These are phyloP conservation scores for Aspergillus asperescens DNA, from an alignment of 495 filamentous ascomycete species.

Conservation along the genomic window DNA sequence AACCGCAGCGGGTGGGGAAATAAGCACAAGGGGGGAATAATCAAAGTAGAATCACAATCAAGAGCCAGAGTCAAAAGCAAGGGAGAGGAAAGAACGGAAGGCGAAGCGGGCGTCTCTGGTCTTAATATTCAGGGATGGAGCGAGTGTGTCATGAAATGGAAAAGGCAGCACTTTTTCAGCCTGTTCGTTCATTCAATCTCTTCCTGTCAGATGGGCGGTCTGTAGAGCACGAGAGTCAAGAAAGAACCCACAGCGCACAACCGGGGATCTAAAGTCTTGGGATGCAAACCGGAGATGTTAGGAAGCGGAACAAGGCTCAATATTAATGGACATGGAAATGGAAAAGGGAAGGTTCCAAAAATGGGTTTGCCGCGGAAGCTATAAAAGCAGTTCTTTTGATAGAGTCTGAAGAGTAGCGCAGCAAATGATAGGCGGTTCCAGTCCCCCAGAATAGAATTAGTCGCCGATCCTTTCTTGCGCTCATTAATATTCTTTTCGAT, in stretches of 20 bases:
- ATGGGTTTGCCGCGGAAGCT: too few species aligned
- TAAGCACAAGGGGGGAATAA: constrained; percentile 9
- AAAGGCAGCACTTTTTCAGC: constrained; percentile 5
- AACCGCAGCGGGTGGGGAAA: constrained; percentile 2
- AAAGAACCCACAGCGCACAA: not conserved
- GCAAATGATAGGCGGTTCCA: not conserved
- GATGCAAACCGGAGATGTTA: not conserved
- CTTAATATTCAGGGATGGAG: constrained; percentile 10
- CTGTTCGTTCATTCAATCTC: not conserved
- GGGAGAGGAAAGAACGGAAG: not conserved
- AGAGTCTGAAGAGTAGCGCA: not conserved
- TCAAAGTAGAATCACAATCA: not conserved
- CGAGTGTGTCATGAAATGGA: constrained; percentile 5
- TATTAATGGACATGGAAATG: not conserved
- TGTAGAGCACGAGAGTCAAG: not conserved
- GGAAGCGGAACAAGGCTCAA: not conserved
- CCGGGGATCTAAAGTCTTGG: not conserved
- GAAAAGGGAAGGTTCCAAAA: not conserved
- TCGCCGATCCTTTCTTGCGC: constrained; percentile 3
- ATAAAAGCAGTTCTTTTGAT: constrained; percentile 7
- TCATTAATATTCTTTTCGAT: not conserved
- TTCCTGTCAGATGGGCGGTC: constrained; percentile 7
- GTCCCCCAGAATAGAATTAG: not conserved
- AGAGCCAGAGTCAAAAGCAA: constrained; percentile 3
- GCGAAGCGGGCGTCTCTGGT: not conserved